These are phyloP conservation scores for Xylaria sp. DNA, from an alignment of 2,329 filamentous ascomycete species.

Conservation along the genomic window DNA sequence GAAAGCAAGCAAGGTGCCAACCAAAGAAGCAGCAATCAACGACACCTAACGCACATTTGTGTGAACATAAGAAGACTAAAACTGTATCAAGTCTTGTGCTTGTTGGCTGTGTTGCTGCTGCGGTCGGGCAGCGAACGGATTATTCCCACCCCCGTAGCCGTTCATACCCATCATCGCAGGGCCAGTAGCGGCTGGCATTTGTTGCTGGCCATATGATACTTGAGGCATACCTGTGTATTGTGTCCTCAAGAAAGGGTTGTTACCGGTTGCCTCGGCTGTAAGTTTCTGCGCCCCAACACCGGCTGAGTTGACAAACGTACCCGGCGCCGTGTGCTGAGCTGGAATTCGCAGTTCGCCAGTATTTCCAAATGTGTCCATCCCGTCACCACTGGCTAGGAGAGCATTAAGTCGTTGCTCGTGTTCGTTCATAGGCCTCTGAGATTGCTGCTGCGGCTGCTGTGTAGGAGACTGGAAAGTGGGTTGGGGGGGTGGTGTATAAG, in stretches of 20 bases:
- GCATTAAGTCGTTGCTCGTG: slow-evolving; percentile 84
- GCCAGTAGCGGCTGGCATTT: slow-evolving; percentile 66
- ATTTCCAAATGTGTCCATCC: slow-evolving; percentile 97
- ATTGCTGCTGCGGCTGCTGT: slow-evolving; percentile 56
- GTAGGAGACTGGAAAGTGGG: slow-evolving; percentile 56
- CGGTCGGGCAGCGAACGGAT: slow-evolving; percentile 68
- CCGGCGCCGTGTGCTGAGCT: slow-evolving; percentile 94
- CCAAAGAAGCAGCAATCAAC: neutral
- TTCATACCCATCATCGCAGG: slow-evolving; percentile 67
- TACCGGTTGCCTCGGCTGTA: slow-evolving; percentile 76
- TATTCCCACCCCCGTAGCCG: slow-evolving; percentile 57
- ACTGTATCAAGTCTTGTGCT: slow-evolving; percentile 70
- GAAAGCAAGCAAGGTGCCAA: neutral
- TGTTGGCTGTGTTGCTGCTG: slow-evolving; percentile 60
- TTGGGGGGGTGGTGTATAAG: slow-evolving; percentile 54
- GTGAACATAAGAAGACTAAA: slow-evolving; percentile 53
- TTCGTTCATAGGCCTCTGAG: slow-evolving; percentile 67
- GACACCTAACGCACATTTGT: neutral
- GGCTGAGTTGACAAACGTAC: slow-evolving; percentile 95
- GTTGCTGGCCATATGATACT: slow-evolving; percentile 62
- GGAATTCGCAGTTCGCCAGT: slow-evolving; percentile 96
- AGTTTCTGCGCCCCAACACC: slow-evolving; percentile 80
- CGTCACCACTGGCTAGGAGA: slow-evolving; percentile 86
- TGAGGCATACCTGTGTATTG: slow-evolving; percentile 83
- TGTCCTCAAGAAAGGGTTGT: slow-evolving; percentile 87